Evolutionary conservation across 495 filamentous ascomycete species (phyloP), one percentile per base, ranked within the genome.

Genomic region (Xylaria nigripes): DNA sequence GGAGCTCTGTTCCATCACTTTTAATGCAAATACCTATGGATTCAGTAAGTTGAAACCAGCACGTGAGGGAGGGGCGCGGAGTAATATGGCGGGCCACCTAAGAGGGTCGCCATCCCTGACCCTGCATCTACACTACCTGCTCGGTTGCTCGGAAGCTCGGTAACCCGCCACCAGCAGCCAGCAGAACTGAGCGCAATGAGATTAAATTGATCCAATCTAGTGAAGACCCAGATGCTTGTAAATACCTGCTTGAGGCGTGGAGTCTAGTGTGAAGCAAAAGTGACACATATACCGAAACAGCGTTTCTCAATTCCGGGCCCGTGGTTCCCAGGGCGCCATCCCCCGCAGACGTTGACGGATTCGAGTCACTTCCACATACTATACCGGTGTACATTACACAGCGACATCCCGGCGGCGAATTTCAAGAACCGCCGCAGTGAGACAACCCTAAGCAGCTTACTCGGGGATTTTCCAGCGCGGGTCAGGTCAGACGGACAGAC

Each of bases 291-390:
- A 22, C 44, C 45, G 22, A 55, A 25, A 43, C 36, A 45, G 12
- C 15, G n/a, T 50, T 22, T 56, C 53, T 55, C 46, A 45, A 55
- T 34, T 45, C 38, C 9, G 19, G 40, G 24, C 27, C 34, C 29
- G 19, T 27, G 18, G 43, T 29, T 47, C 22, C 43, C 18, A 9
- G 41, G 22, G 30, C 19, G 51, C 46, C 51, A 54, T n/a, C 1
- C 15, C 19, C 51, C 27, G 50, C 27, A 36, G 23, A 29, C 18
- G 47, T 4, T 45, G 27, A 24, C 41, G 22, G 50, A 29, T 16
- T 29, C n/a, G 23, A 27, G 25, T 4, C 23, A 45, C 42, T 23
- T n/a, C 18, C 19, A 22, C 24, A 24, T 27, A 25, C 21, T 10
- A 19, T 50, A 40, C 47, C 9, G n/a, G n/a, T 9, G 23, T 34